Conservation (phyloP, 306 rosid species). For the Ochetophila trinervis region DNA sequence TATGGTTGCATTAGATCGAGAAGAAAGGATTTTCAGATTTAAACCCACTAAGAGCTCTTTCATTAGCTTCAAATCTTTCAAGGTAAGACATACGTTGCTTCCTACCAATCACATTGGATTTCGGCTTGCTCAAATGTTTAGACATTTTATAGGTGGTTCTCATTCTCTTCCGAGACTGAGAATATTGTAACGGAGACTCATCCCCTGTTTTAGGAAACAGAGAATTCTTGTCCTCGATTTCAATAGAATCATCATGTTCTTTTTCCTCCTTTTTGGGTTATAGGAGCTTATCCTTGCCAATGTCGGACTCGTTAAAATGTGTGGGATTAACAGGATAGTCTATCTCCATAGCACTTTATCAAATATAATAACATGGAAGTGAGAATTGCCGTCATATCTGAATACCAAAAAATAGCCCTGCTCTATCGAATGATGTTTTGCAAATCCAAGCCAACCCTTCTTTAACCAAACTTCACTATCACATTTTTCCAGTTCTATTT, state of each 20-base stretch:
- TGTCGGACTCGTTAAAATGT: background rate
- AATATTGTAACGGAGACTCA: background rate
- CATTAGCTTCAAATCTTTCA: slow-evolving; percentile 1
- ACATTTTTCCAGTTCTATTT: slow-evolving; percentile 1
- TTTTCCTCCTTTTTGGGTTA: background rate
- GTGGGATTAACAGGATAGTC: slow-evolving; percentile 21
- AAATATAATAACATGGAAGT: slow-evolving; percentile 23
- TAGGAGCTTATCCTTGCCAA: background rate
- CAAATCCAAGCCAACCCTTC: slow-evolving; percentile 30
- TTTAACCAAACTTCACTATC: slow-evolving; percentile 15
- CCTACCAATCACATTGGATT: no score
- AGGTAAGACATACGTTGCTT: background rate
- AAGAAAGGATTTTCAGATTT: slow-evolving; percentile 19
- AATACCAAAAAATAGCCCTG: slow-evolving; percentile 8
- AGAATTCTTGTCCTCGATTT: no score
- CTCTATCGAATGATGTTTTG: background rate
- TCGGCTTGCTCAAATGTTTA: background rate
- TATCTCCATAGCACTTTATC: slow-evolving; percentile 27
- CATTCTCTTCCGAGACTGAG: slow-evolving; percentile 3
- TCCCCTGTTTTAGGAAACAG: background rate
- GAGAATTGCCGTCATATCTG: slow-evolving; percentile 23
- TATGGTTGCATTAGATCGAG: slow-evolving; percentile 6
- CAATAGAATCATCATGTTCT: background rate
- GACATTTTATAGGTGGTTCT: background rate
- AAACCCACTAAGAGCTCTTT: slow-evolving; percentile 13